phyloP scores from a whole-genome alignment of 1,284 basidiomycete species.

The Lignosus rhinocerotis region DNA sequence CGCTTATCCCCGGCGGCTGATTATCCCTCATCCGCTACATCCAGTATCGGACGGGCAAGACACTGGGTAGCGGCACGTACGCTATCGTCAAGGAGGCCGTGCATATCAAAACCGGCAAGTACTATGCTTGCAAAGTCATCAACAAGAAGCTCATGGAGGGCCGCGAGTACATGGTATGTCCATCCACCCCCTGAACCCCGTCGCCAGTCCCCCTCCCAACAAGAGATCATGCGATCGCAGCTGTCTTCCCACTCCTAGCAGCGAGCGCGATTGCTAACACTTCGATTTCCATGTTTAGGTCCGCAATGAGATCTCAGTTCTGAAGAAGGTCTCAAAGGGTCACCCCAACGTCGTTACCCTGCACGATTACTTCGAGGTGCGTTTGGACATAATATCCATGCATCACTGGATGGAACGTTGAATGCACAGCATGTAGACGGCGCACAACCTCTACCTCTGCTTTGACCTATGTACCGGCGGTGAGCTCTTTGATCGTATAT shows the following conservation, averaged over 20 bases:
- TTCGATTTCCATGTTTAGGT: slow-evolving; percentile 52
- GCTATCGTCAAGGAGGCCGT: slow-evolving; percentile 95
- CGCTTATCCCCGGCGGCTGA: slow-evolving; percentile 13
- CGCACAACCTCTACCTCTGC: slow-evolving; percentile 93
- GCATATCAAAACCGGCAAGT: slow-evolving; percentile 85
- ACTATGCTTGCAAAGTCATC: slow-evolving; percentile 93
- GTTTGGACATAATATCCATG: slow-evolving; percentile 18
- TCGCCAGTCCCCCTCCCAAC: not conserved
- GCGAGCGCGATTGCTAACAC: slow-evolving; percentile 4
- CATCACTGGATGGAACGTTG: not conserved
- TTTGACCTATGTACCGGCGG: slow-evolving; percentile 98
- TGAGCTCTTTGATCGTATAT: slow-evolving; percentile 98
- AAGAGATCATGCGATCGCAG: slow-evolving; percentile 19
- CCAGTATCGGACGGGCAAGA: slow-evolving; percentile 92
- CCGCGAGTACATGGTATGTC: slow-evolving; percentile 80
- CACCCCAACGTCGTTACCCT: slow-evolving; percentile 88
- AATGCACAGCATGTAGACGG: slow-evolving; percentile 52
- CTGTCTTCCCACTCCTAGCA: slow-evolving; percentile 2
- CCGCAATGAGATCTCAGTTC: slow-evolving; percentile 93
- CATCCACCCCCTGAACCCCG: slow-evolving; percentile 6
- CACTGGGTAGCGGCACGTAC: slow-evolving; percentile 89
- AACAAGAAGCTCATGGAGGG: slow-evolving; percentile 99
- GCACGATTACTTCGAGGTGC: slow-evolving; percentile 95
- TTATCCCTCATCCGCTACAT: slow-evolving; percentile 4
- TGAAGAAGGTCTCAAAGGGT: slow-evolving; percentile 93